phyloP scores from a whole-genome alignment of 805 yeast species.

The Yamadazyma sp. region DNA sequence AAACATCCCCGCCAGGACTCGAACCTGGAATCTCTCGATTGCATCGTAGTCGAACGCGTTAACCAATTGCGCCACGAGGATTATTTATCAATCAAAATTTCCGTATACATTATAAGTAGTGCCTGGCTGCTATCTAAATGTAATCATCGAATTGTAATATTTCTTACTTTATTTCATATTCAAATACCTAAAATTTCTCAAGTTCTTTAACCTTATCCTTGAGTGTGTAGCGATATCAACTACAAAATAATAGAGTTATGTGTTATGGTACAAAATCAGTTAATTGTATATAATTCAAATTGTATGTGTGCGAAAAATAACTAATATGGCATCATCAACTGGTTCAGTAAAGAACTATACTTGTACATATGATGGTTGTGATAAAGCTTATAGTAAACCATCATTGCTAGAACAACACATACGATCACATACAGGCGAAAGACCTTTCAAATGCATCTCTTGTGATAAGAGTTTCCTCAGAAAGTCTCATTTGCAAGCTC shows the following conservation, averaged over 20 bases:
- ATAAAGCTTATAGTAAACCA: constrained; percentile 76
- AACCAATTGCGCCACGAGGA: constrained; percentile 55
- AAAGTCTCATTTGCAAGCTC: constrained; percentile 79
- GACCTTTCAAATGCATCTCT: constrained; percentile 66
- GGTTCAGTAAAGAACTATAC: constrained; percentile 45
- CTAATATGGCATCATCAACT: constrained; percentile 4
- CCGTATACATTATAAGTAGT: no score
- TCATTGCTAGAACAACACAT: constrained; percentile 78
- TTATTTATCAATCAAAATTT: no score
- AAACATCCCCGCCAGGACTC: constrained; percentile 52
- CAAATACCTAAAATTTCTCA: no score
- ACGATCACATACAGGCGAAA: constrained; percentile 73
- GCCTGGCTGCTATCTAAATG: no score
- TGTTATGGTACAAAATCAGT: no score
- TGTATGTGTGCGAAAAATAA: no score
- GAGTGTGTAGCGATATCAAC: no score
- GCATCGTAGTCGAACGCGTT: constrained; percentile 51
- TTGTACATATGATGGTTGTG: constrained; percentile 68
- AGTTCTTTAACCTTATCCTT: no score
- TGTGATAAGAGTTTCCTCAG: constrained; percentile 70
- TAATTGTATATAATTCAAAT: no score
- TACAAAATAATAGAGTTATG: no score
- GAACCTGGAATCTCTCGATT: constrained; percentile 53
- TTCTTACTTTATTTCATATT: no score
- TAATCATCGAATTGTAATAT: no score